These are phyloP conservation scores for Microdochium nivale DNA, from an alignment of 2,329 filamentous ascomycete species.

Conservation along the genomic window DNA sequence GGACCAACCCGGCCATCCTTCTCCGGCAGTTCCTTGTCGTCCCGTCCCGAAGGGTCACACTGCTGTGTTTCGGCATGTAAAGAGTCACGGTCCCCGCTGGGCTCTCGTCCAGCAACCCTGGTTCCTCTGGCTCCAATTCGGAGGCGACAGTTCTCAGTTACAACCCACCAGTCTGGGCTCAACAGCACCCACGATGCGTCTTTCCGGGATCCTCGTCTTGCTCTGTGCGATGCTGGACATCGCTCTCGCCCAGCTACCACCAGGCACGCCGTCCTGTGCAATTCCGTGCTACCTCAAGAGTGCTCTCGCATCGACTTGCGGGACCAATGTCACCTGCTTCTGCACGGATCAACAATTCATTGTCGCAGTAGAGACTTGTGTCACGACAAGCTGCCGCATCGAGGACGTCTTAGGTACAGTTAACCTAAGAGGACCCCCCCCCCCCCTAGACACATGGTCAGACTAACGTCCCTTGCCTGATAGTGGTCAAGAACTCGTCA, in stretches of 20 bases:
- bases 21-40: neutral
- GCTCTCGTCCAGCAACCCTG: neutral
- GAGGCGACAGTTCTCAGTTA: neutral
- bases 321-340: neutral
- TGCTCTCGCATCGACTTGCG: neutral
- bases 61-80: neutral
- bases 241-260: neutral
- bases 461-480: neutral
- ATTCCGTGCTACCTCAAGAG: neutral
- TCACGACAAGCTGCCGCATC: neutral
- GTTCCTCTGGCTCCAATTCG: neutral
- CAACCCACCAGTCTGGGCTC: neutral
- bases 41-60: neutral
- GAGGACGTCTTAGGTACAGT: neutral
- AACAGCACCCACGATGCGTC: neutral
- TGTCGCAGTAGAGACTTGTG: neutral
- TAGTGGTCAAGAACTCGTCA: constrained; percentile 4
- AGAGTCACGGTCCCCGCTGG: neutral
- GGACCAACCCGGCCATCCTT: neutral
- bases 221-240: neutral
- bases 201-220: neutral
- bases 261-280: neutral
- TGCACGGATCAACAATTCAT: neutral
- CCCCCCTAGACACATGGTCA: neutral
- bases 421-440: neutral